Evolutionary conservation across 805 yeast species (phyloP), one percentile per base, ranked within the genome.

Genomic region (Yamadazyma nakazawae): DNA sequence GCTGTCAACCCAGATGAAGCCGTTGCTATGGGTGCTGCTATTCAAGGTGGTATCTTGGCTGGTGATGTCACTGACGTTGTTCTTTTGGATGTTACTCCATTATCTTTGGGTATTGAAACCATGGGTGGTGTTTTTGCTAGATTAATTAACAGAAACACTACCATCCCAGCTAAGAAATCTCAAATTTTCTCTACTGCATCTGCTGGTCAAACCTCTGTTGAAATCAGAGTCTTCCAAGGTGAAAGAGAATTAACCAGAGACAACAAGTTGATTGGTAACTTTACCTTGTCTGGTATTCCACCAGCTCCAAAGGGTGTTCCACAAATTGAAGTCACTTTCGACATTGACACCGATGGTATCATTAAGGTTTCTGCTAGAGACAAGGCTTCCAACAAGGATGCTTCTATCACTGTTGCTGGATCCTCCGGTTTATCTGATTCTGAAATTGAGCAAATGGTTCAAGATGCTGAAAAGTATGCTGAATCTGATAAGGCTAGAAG

Each of bases 141-240:
- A 70, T 78, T 87, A 70, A 87, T 87, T 67, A 83, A 87, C 75
- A 85, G 95, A 76, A 87, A 90, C 84, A 90, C 97, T 59, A 90
- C 97, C 54, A 89, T 90, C 57, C 97, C 97, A 72, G 89, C 96
- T 61, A 88, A 89, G 82, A 90, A 90, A 78, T 87, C 96, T 41
- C 97, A 90, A 78, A 83, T 90, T 63, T 90, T 91, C 85, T 88
- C 96, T 46, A 89, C 97, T 61, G 96, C 96, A 54, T 90, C 96
- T 56, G 86, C 92, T 60, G 96, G 96, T 68, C 97, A 89, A 80
- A 89, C 96, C 55, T 86, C 96, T 61, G 96, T 89, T 60, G 96
- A 89, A 79, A 90, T 90, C 76, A 85, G 97, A 78, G 97, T 90
- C 51, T 91, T 88, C 96, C 97, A 90, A 79, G 97, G 97, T 80